Conservation (phyloP, 1,284 basidiomycete genomes). For the Boletus mariae region DNA sequence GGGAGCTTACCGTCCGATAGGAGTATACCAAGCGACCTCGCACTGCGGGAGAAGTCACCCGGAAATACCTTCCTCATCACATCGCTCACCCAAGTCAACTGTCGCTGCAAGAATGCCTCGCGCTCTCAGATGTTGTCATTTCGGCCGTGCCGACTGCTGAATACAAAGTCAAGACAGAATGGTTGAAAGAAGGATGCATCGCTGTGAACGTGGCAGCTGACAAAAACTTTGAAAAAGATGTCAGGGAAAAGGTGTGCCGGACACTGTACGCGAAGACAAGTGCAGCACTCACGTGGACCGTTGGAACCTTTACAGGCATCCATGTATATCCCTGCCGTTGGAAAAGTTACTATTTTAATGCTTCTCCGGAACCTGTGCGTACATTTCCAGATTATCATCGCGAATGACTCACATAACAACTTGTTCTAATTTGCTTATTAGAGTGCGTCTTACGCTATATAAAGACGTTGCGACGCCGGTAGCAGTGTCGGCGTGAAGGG, state of each 20-base stretch:
- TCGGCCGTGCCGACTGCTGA: conserved; percentile 83
- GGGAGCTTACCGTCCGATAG: conserved; percentile 29
- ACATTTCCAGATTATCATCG: background rate
- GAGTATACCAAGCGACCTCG: conserved; percentile 90
- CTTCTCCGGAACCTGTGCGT: conserved; percentile 87
- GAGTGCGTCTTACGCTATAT: conserved; percentile 73
- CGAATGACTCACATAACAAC: conserved; percentile 4
- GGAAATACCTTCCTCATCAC: conserved; percentile 79
- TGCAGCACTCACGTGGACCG: conserved; percentile 14
- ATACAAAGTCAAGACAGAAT: conserved; percentile 88
- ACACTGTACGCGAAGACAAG: background rate
- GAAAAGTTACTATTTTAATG: conserved; percentile 97
- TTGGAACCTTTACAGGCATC: conserved; percentile 58
- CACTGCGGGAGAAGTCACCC: conserved; percentile 35
- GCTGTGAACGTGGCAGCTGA: conserved; percentile 93
- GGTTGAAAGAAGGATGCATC: conserved; percentile 90
- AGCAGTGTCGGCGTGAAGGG: conserved; percentile 12
- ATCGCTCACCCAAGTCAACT: conserved; percentile 67
- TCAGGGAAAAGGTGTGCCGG: conserved; percentile 78
- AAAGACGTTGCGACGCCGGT: conserved; percentile 36
- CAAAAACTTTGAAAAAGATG: conserved; percentile 95
- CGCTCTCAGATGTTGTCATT: conserved; percentile 84
- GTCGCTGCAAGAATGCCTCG: conserved; percentile 75
- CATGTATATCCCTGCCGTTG: conserved; percentile 89
- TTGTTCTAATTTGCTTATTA: conserved; percentile 28